phyloP scores from a whole-genome alignment of 208 protist genomes.

The Crithidia fasciculata region DNA sequence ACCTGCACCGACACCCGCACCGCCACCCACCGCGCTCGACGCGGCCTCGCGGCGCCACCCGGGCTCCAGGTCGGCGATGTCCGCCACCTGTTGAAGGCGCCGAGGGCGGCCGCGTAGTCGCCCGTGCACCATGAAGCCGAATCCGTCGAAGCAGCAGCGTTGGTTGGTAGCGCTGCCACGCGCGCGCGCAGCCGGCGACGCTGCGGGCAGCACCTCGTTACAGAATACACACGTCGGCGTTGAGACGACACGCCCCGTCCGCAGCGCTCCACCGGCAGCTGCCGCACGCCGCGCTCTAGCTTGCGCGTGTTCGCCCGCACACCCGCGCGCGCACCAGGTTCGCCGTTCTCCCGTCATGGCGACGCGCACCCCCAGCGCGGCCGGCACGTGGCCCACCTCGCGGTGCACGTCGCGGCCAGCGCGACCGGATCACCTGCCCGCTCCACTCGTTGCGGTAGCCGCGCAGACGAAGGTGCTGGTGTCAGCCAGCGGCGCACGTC shows the following conservation, averaged over 20 bases:
- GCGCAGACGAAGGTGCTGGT: constrained; percentile 29
- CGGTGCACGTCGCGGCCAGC: constrained; percentile 29
- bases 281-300: constrained; percentile 32
- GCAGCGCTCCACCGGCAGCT: constrained; percentile 7
- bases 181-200: constrained; percentile 10
- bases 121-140: constrained; percentile 45
- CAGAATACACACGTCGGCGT: constrained; percentile 32
- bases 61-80: constrained; percentile 26
- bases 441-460: constrained; percentile 12
- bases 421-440: constrained; percentile 23
- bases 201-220: constrained; percentile 34
- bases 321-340: constrained; percentile 31
- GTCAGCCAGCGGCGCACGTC: constrained; percentile 29
- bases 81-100: constrained; percentile 28
- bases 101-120: constrained; percentile 38
- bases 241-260: not conserved
- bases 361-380: constrained; percentile 23
- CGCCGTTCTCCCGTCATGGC: constrained; percentile 47
- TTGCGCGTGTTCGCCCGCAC: constrained; percentile 25
- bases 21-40: constrained; percentile 9
- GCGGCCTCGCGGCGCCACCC: constrained; percentile 26
- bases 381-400: constrained; percentile 30
- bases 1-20: constrained; percentile 27
- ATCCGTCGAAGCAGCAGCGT: constrained; percentile 31
- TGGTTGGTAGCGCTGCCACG: constrained; percentile 37